Evolutionary conservation across 768 basidiomycete genomes (phyloP).

Genomic region (Hortiboletus campestris): DNA sequence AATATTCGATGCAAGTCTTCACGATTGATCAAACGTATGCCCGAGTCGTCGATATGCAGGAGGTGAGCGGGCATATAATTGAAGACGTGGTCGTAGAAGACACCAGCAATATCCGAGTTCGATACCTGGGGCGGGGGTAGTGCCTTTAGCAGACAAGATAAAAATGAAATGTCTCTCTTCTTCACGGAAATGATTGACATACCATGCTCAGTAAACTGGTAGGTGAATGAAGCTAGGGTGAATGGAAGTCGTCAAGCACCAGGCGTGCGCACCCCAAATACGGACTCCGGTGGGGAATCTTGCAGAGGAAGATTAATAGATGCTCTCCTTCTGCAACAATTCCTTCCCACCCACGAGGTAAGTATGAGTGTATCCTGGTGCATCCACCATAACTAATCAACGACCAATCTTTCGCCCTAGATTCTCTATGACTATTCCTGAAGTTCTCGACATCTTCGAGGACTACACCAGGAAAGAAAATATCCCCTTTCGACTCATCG

Average conservation of each 20-base stretch:
- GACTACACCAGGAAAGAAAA: constrained; percentile 4
- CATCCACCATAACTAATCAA: not conserved
- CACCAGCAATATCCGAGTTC: not conserved
- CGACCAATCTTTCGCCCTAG: not conserved
- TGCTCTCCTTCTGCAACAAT: not conserved
- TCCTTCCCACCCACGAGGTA: not conserved
- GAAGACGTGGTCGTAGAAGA: constrained; percentile 17
- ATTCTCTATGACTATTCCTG: constrained; percentile 12
- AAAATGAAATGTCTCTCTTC: not conserved
- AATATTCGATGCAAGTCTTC: constrained; percentile 15
- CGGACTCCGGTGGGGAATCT: not conserved
- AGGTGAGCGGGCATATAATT: constrained; percentile 19
- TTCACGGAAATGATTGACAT: not conserved
- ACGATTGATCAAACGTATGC: constrained; percentile 9
- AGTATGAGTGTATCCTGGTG: not conserved
- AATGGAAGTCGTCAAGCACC: too few relatives aligned
- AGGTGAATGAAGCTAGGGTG: not conserved
- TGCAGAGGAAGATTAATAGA: not conserved
- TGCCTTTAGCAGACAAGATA: not conserved
- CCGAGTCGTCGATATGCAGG: constrained; percentile 7
- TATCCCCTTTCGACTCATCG: constrained; percentile 19
- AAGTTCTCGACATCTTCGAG: constrained; percentile 16
- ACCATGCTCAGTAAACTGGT: not conserved
- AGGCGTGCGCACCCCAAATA: not conserved
- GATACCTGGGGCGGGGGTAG: not conserved